Conservation (phyloP, 768 basidiomycete genomes). For the Asterophora lycoperdoides region DNA sequence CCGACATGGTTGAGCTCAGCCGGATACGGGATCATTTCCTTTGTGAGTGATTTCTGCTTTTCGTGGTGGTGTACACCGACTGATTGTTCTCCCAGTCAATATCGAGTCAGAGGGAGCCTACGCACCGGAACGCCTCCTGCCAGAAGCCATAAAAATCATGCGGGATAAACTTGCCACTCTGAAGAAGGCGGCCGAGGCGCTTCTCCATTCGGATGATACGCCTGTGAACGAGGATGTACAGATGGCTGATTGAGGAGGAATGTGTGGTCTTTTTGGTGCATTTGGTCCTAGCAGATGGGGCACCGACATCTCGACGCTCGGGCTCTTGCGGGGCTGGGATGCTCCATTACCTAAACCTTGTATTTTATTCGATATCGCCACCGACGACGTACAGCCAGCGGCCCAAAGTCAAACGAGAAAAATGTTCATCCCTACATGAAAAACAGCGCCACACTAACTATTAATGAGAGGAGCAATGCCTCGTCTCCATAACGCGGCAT, state of each 20-base stretch:
- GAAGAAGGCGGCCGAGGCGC: constrained; percentile 52
- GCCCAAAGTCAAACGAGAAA: no score
- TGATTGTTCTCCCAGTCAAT: constrained; percentile 47
- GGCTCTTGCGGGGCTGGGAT: no score
- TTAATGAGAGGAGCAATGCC: neutral
- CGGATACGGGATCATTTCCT: constrained; percentile 91
- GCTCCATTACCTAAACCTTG: no score
- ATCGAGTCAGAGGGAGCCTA: constrained; percentile 92
- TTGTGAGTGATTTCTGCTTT: constrained; percentile 49
- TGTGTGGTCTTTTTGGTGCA: no score
- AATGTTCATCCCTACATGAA: neutral
- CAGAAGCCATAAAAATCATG: constrained; percentile 79
- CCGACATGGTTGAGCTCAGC: constrained; percentile 74
- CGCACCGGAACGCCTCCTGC: constrained; percentile 74
- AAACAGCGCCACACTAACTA: constrained; percentile 3
- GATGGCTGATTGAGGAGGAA: constrained; percentile 44
- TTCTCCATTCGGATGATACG: constrained; percentile 39
- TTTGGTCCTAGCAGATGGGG: no score
- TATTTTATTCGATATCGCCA: no score
- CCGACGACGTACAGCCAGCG: no score
- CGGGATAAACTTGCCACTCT: constrained; percentile 68
- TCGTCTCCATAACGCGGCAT: neutral
- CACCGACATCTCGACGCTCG: no score
- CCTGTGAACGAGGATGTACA: constrained; percentile 42
- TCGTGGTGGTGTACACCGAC: neutral